These are phyloP conservation scores for Debaryomycetaceae sp. DNA, from an alignment of 1,139 yeast genomes.

Conservation along the genomic window DNA sequence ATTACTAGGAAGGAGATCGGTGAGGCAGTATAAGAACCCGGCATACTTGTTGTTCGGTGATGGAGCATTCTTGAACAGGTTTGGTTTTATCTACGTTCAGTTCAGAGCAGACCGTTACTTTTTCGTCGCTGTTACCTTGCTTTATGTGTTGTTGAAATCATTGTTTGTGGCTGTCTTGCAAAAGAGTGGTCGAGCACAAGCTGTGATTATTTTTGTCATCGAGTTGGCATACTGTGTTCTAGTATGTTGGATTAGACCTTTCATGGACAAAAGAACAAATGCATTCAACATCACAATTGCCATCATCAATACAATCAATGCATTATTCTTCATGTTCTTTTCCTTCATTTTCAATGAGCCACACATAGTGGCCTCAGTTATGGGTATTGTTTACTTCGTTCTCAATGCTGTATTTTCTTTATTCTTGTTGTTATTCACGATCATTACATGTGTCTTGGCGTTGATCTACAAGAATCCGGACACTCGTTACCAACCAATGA, in stretches of 20 bases:
- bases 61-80: slow-evolving; percentile 71
- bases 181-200: slow-evolving; percentile 72
- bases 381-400: slow-evolving; percentile 90
- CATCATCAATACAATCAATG: slow-evolving; percentile 73
- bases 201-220: slow-evolving; percentile 68
- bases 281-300: slow-evolving; percentile 84
- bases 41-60: slow-evolving; percentile 91
- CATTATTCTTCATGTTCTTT: slow-evolving; percentile 84
- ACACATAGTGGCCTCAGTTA: slow-evolving; percentile 80
- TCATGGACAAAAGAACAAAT: slow-evolving; percentile 92
- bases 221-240: slow-evolving; percentile 67
- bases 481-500: slow-evolving; percentile 93
- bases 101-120: slow-evolving; percentile 85
- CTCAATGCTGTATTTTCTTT: slow-evolving; percentile 88
- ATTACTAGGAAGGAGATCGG: slow-evolving; percentile 67
- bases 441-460: slow-evolving; percentile 83
- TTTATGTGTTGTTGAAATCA: slow-evolving; percentile 70
- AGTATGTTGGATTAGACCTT: slow-evolving; percentile 75
- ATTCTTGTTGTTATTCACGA: slow-evolving; percentile 76
- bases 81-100: slow-evolving; percentile 91
- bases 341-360: slow-evolving; percentile 84
- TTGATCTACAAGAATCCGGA: slow-evolving; percentile 89
- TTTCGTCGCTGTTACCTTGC: slow-evolving; percentile 65
- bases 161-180: slow-evolving; percentile 87
- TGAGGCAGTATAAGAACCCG: slow-evolving; percentile 76